Evolutionary conservation across 306 rosid genomes (phyloP).

Genomic region (Pterocarpus santalinus): DNA sequence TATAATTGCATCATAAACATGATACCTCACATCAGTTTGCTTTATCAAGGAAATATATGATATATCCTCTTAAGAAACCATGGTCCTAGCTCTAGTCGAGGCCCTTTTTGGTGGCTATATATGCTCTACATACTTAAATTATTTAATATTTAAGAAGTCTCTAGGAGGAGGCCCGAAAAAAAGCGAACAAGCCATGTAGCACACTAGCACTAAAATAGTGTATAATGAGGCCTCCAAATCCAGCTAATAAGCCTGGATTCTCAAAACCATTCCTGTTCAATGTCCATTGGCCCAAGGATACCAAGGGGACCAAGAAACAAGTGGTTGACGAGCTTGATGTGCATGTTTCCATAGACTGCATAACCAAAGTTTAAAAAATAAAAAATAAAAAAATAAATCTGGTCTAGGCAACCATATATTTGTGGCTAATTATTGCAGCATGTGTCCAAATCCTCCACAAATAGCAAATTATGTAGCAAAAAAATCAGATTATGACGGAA

Average conservation of each 20-base stretch:
- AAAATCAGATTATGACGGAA: no score
- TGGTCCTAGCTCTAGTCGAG: neutral
- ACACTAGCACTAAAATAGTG: neutral
- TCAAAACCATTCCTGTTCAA: neutral
- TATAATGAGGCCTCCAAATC: neutral
- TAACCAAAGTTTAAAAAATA: no score
- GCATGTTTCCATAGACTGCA: no score
- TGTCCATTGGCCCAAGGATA: neutral
- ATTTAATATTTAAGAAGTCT: no score
- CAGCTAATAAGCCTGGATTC: neutral
- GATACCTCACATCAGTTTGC: conserved; percentile 12
- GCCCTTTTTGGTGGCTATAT: neutral
- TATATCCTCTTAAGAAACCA: neutral
- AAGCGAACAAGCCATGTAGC: neutral
- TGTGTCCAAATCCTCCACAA: no score
- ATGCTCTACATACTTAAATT: neutral
- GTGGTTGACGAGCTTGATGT: no score
- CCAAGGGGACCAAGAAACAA: neutral
- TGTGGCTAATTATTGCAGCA: no score
- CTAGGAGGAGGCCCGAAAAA: no score
- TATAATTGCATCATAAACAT: conserved; percentile 3
- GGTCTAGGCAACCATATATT: no score
- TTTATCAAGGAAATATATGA: neutral
- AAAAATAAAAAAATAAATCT: no score
- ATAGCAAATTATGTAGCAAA: no score